These are phyloP conservation scores for Magnolia changhungtana DNA, from an alignment of 164 flowering plant species.

Conservation along the genomic window DNA sequence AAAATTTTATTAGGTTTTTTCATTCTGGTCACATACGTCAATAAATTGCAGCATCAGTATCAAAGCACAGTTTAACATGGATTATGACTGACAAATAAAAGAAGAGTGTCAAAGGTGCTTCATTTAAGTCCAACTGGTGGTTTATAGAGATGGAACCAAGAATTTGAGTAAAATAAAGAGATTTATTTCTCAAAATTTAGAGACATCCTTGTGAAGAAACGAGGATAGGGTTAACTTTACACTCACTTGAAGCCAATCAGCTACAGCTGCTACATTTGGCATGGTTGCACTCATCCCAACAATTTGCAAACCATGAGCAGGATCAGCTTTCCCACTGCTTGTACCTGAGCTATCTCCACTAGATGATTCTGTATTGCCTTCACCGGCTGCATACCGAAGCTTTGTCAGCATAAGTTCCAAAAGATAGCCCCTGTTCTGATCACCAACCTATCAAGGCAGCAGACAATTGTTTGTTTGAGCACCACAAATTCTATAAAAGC, in stretches of 20 bases:
- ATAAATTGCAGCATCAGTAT: neutral
- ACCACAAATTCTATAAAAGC: no score
- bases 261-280: constrained; percentile 96
- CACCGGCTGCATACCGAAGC: constrained; percentile 95
- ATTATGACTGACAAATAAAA: neutral
- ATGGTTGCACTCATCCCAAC: constrained; percentile 99
- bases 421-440: constrained; percentile 85
- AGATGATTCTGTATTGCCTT: constrained; percentile 64
- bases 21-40: neutral
- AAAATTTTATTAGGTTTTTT: no score
- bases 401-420: constrained; percentile 94
- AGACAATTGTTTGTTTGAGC: neutral
- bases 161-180: neutral
- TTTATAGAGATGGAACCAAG: neutral
- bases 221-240: neutral
- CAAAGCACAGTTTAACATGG: neutral
- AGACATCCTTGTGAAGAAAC: neutral
- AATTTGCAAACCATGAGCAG: constrained; percentile 82
- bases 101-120: neutral
- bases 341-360: constrained; percentile 83
- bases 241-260: constrained; percentile 97
- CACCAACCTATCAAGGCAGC: constrained; percentile 71
- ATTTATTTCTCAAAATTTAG: neutral
- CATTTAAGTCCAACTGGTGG: neutral
- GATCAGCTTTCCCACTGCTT: constrained; percentile 70